Conservation (phyloP, 352 stramenopile species). For the Phytopythium aichiense region DNA sequence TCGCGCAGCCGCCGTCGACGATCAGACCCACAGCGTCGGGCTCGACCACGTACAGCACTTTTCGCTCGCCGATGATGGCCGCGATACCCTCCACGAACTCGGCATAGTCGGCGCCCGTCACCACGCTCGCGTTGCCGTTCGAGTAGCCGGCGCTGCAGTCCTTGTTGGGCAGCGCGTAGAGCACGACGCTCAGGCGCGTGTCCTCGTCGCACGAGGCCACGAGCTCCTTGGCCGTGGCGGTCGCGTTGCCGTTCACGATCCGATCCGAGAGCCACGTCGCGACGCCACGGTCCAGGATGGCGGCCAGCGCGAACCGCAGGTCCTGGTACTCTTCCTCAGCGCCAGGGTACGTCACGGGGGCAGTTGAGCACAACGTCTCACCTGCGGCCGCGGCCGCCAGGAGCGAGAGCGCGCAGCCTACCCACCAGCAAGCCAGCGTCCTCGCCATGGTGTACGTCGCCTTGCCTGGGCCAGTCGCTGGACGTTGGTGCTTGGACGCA, state of each 20-base stretch:
- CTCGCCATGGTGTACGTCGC: neutral
- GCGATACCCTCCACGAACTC: conserved; percentile 39
- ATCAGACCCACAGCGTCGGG: conserved; percentile 55
- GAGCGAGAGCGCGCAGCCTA: conserved; percentile 1
- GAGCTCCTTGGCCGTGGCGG: conserved; percentile 18
- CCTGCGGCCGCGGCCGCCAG: neutral
- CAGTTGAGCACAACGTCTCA: conserved; percentile 34
- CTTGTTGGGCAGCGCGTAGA: conserved; percentile 77
- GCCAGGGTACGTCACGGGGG: conserved; percentile 28
- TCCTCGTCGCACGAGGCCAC: conserved; percentile 24
- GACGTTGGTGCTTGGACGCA: neutral
- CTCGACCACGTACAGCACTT: conserved; percentile 71
- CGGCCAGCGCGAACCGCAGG: conserved; percentile 26
- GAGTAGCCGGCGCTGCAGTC: conserved; percentile 63
- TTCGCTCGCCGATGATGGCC: conserved; percentile 33
- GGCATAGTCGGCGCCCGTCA: conserved; percentile 38
- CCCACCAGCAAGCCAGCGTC: too few relatives aligned
- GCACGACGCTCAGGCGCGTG: conserved; percentile 39
- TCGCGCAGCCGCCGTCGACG: conserved; percentile 38
- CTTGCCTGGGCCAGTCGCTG: neutral
- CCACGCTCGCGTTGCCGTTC: conserved; percentile 23
- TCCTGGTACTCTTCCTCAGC: conserved; percentile 30
- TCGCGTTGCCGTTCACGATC: conserved; percentile 19
- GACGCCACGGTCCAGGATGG: conserved; percentile 32
- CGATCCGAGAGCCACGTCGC: conserved; percentile 54